Conservation (phyloP, 2,329 filamentous ascomycete species). For the Fusarium vanettenii region DNA sequence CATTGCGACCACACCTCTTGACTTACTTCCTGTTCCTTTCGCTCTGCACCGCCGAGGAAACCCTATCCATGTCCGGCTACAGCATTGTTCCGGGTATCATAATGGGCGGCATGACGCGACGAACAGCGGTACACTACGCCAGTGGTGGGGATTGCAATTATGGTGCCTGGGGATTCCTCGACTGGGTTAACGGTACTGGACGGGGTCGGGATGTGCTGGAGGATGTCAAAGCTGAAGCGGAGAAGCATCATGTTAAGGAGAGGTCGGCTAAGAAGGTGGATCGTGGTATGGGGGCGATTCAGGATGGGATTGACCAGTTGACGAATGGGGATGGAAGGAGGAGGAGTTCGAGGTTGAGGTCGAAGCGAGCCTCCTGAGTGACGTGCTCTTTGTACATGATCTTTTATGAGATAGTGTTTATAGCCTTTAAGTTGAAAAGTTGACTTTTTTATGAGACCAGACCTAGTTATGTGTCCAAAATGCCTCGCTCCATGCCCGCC, state of each 20-base stretch:
- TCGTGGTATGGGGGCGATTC: slow-evolving; percentile 48
- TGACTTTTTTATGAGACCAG: slow-evolving; percentile 2
- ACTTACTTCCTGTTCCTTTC: slow-evolving; percentile 75
- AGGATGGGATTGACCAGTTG: slow-evolving; percentile 48
- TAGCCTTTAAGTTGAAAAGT: neutral
- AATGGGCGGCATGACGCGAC: slow-evolving; percentile 62
- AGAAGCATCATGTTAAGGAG: slow-evolving; percentile 65
- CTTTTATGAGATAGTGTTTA: neutral
- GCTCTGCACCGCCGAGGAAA: slow-evolving; percentile 74
- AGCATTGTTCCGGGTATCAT: slow-evolving; percentile 65
- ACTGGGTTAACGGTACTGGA: slow-evolving; percentile 70
- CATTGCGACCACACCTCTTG: slow-evolving; percentile 77
- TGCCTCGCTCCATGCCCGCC: neutral
- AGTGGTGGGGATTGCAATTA: slow-evolving; percentile 68
- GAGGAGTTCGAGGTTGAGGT: slow-evolving; percentile 42
- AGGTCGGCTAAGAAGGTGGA: slow-evolving; percentile 49
- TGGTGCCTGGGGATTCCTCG: slow-evolving; percentile 70
- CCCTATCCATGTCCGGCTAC: slow-evolving; percentile 76
- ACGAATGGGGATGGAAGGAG: slow-evolving; percentile 42
- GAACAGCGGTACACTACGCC: slow-evolving; percentile 64
- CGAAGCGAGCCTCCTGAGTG: slow-evolving; percentile 27
- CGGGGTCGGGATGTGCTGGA: slow-evolving; percentile 63
- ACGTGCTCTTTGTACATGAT: neutral
- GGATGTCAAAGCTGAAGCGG: slow-evolving; percentile 65
- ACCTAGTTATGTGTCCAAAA: neutral